A percentile compares a stretch with the other conserved stretches of the same genome.
These are phyloP conservation scores for Calonectria pauciramosa DNA, from an alignment of 2,329 filamentous ascomycete species.

Conservation along the genomic window DNA sequence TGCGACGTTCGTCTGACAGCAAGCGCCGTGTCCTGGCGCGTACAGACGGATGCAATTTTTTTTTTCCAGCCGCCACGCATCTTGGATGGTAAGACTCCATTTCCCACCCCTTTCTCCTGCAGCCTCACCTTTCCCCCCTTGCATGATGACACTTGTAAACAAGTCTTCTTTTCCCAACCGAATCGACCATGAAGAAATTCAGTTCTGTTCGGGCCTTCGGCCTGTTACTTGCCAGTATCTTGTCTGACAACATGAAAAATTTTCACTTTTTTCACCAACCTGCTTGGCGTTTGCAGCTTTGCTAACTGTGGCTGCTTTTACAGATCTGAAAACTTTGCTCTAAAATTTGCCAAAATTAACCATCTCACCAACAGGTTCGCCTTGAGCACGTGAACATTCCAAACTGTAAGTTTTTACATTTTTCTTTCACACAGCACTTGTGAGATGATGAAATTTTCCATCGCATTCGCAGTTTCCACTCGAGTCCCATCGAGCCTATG, in stretches of 20 bases:
- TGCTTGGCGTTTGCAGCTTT: conserved; percentile 36
- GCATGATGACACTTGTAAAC: conserved; percentile 79
- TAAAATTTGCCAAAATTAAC: not conserved
- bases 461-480: conserved; percentile 93
- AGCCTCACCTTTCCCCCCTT: conserved; percentile 44
- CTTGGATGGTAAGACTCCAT: conserved; percentile 42
- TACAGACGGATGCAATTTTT: conserved; percentile 26
- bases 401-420: conserved; percentile 38
- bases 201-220: conserved; percentile 76
- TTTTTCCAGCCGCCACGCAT: conserved; percentile 3
- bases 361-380: conserved; percentile 27
- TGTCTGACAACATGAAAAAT: conserved; percentile 72
- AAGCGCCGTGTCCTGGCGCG: conserved; percentile 19
- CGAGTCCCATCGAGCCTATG: conserved; percentile 78
- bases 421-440: conserved; percentile 18
- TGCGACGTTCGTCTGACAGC: conserved; percentile 14
- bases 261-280: conserved; percentile 11
- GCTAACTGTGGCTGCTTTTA: conserved; percentile 23
- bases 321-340: conserved; percentile 33
- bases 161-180: conserved; percentile 90
- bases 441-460: conserved; percentile 79
- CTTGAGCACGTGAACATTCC: not conserved
- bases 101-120: conserved; percentile 34
- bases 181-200: conserved; percentile 88
- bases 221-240: conserved; percentile 95